Evolutionary conservation across 805 yeast genomes (phyloP).

Genomic region (Lachancea fermentati): DNA sequence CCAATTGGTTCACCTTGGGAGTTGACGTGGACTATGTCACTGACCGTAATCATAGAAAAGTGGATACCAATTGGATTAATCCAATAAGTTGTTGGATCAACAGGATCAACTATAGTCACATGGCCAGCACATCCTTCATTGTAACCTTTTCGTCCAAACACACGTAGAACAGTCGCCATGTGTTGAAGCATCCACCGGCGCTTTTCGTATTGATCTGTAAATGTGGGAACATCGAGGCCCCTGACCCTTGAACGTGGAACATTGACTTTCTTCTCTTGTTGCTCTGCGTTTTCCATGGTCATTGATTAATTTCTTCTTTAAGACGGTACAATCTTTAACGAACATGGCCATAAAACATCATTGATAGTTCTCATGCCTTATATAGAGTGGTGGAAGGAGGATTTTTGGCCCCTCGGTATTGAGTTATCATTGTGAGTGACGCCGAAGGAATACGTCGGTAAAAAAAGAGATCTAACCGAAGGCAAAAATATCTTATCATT

Average conservation of each 20-base stretch:
- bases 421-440: background rate
- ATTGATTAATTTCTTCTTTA: background rate
- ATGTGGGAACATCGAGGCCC: constrained; percentile 6
- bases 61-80: constrained; percentile 76
- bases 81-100: constrained; percentile 72
- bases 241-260: background rate
- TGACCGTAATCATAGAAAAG: constrained; percentile 51
- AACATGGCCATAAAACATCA: background rate
- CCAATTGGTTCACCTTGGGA: constrained; percentile 54
- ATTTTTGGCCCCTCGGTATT: background rate
- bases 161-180: constrained; percentile 77
- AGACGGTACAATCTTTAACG: background rate
- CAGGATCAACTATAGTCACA: constrained; percentile 75
- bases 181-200: constrained; percentile 40
- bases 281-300: background rate
- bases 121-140: constrained; percentile 79
- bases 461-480: background rate
- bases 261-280: background rate
- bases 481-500: too few species aligned
- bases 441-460: background rate
- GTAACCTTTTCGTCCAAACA: constrained; percentile 67
- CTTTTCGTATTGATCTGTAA: constrained; percentile 6
- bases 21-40: constrained; percentile 58
- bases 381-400: background rate
- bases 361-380: background rate